These are phyloP conservation scores for Malassezia yamatoensis DNA, from an alignment of 1,284 basidiomycete genomes.

Conservation along the genomic window DNA sequence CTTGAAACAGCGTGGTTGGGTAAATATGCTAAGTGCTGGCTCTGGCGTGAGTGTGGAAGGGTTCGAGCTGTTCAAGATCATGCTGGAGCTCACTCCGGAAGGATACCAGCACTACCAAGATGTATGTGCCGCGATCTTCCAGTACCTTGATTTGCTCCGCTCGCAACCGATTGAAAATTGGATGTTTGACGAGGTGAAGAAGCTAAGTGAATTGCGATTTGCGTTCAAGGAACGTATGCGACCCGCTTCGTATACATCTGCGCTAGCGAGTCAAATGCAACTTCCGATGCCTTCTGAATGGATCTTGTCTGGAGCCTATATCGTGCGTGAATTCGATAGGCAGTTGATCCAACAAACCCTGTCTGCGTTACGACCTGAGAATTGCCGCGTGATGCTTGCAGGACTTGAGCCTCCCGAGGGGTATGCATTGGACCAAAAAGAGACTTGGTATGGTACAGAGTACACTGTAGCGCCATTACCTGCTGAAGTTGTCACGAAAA, in stretches of 20 bases:
- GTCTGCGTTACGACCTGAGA: slow-evolving; percentile 56
- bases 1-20: slow-evolving; percentile 85
- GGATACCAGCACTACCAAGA: slow-evolving; percentile 79
- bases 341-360: slow-evolving; percentile 60
- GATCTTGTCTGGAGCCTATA: slow-evolving; percentile 63
- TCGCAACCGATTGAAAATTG: slow-evolving; percentile 60
- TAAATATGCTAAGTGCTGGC: slow-evolving; percentile 67
- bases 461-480: slow-evolving; percentile 37
- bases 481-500: slow-evolving; percentile 20
- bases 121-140: slow-evolving; percentile 65
- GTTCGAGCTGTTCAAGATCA: slow-evolving; percentile 81
- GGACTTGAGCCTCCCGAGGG: slow-evolving; percentile 53
- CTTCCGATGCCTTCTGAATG: slow-evolving; percentile 71
- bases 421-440: slow-evolving; percentile 28
- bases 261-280: slow-evolving; percentile 65
- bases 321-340: slow-evolving; percentile 69
- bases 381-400: slow-evolving; percentile 67
- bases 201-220: slow-evolving; percentile 68
- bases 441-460: slow-evolving; percentile 47
- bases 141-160: slow-evolving; percentile 76
- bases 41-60: slow-evolving; percentile 60
- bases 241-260: slow-evolving; percentile 70
- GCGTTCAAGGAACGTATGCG: slow-evolving; percentile 75
- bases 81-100: slow-evolving; percentile 67
- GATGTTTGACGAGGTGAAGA: slow-evolving; percentile 69